phyloP scores from a whole-genome alignment of 2,329 filamentous ascomycete genomes.

The Xylaria sp. region DNA sequence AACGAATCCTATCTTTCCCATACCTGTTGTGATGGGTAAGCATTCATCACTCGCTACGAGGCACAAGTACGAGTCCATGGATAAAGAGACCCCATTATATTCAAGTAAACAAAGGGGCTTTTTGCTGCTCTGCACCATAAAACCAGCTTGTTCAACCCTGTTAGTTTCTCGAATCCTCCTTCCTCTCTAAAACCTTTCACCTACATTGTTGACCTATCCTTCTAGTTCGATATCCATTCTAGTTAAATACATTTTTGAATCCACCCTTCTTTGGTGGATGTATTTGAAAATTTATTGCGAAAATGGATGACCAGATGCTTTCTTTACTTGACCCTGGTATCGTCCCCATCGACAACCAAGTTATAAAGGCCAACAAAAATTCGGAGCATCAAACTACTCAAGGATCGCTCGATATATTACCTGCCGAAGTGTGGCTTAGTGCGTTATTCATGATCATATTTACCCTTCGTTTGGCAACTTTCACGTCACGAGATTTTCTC shows the following conservation, averaged over 20 bases:
- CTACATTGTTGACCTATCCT: background rate
- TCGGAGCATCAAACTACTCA: background rate
- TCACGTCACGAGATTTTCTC: background rate
- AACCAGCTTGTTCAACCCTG: background rate
- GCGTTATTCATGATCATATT: background rate
- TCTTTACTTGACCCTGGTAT: background rate
- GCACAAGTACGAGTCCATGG: no score
- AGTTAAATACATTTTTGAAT: background rate
- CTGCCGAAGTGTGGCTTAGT: conserved; percentile 3
- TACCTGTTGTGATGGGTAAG: background rate
- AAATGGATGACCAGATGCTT: background rate
- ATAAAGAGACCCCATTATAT: no score
- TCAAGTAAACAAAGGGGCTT: no score
- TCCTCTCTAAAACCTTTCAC: background rate
- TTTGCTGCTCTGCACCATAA: no score
- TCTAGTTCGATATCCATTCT: background rate
- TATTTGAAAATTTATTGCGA: no score
- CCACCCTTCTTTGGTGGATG: background rate
- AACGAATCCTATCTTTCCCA: background rate
- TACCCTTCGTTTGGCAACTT: background rate
- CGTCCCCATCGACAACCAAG: background rate
- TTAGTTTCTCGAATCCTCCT: background rate
- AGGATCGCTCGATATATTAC: background rate
- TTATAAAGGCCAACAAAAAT: no score
- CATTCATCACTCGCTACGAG: no score